Percentiles rank a stretch among this genome's conserved stretches.
Conservation (phyloP, 2,329 filamentous ascomycete genomes). For the Trichoderma lentiforme region DNA sequence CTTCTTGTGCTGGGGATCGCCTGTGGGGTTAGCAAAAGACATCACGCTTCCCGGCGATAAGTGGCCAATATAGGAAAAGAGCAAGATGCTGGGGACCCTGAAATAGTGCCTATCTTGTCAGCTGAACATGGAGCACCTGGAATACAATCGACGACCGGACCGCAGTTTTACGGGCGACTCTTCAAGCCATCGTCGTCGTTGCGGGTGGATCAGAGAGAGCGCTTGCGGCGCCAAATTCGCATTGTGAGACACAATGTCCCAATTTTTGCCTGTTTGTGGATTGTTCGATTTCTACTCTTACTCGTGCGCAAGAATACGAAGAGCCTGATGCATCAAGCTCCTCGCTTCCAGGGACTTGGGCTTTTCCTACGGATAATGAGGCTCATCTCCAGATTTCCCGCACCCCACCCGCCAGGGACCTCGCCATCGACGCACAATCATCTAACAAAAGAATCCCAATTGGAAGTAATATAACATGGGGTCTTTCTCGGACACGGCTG, state of each 20-base stretch:
- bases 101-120: not conserved
- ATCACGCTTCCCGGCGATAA: not conserved
- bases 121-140: not conserved
- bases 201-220: not conserved
- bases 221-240: constrained; percentile 13
- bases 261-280: not conserved
- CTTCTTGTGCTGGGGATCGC: not conserved
- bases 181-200: not conserved
- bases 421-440: not conserved
- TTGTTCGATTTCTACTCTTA: not conserved
- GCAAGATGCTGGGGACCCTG: not conserved
- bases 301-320: not conserved
- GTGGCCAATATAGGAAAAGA: not conserved
- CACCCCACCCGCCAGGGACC: not conserved
- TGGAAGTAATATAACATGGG: not conserved
- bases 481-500: not conserved
- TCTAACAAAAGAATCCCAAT: not conserved
- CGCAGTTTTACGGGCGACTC: not conserved
- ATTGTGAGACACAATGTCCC: not conserved
- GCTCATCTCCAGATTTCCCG: constrained; percentile 8
- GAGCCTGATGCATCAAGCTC: not conserved
- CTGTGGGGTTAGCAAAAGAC: constrained; percentile 2
- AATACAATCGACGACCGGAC: not conserved
- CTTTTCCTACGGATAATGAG: not conserved
- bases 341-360: not conserved